Conservation (phyloP, 2,329 filamentous ascomycete genomes). For the Coleophoma cylindrospora region DNA sequence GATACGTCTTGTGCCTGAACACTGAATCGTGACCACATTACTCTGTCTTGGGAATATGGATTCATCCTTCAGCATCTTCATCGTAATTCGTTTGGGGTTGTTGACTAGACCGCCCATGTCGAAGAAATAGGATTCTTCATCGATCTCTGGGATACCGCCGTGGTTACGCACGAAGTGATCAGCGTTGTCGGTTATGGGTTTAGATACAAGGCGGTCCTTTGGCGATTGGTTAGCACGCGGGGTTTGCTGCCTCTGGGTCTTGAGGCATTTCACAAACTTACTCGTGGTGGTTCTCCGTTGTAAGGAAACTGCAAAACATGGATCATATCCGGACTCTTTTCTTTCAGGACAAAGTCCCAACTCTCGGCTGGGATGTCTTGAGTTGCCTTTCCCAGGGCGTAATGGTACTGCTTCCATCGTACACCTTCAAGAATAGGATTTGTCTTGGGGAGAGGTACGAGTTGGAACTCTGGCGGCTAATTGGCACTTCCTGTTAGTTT, state of each 20-base stretch:
- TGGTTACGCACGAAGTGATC: constrained; percentile 69
- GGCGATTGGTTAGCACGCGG: not conserved
- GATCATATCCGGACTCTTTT: constrained; percentile 56
- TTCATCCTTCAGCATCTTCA: constrained; percentile 15
- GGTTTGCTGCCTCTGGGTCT: no score
- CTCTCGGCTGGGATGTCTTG: constrained; percentile 48
- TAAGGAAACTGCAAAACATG: constrained; percentile 60
- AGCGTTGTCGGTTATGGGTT: constrained; percentile 53
- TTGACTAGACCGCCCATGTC: constrained; percentile 16
- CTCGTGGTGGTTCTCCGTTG: constrained; percentile 54
- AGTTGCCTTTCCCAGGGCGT: constrained; percentile 43
- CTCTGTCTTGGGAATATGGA: constrained; percentile 15
- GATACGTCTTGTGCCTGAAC: constrained; percentile 62
- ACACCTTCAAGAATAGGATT: constrained; percentile 53
- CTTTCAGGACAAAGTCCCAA: constrained; percentile 48
- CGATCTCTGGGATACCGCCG: constrained; percentile 64
- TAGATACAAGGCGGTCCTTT: constrained; percentile 45
- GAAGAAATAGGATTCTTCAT: constrained; percentile 32
- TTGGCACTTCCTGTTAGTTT: not conserved
- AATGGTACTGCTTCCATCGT: constrained; percentile 54
- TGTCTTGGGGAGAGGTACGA: constrained; percentile 47
- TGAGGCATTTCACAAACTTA: constrained; percentile 3
- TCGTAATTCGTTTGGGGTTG: constrained; percentile 11
- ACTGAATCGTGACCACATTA: constrained; percentile 59
- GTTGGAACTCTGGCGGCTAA: constrained; percentile 46